A percentile compares a stretch with the other conserved stretches of the same genome.
phyloP scores from a whole-genome alignment of 306 rosid genomes.

The Cyamopsis tetragonoloba region DNA sequence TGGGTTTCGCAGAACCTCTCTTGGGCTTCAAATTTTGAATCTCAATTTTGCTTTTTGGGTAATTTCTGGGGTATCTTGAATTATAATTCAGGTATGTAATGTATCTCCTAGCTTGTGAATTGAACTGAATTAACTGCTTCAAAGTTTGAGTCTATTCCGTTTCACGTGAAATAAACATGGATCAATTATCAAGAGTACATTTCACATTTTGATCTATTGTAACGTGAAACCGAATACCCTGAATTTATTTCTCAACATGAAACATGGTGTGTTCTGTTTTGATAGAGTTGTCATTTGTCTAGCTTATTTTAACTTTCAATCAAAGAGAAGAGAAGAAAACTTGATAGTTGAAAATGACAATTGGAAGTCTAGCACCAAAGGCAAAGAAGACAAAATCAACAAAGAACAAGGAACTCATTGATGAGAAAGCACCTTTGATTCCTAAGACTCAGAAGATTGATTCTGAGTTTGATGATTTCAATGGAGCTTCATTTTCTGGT shows the following conservation, averaged over 20 bases:
- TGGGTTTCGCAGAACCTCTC: constrained; percentile 3
- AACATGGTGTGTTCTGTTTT: constrained; percentile 21
- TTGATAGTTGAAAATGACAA: constrained; percentile 45
- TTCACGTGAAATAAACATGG: no score
- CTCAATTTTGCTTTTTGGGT: not conserved
- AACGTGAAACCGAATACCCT: no score
- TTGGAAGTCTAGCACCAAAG: constrained; percentile 29
- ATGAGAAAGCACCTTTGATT: constrained; percentile 67
- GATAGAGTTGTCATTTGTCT: not conserved
- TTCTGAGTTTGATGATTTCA: constrained; percentile 53
- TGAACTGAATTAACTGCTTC: not conserved
- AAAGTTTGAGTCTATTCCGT: not conserved
- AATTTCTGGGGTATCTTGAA: not conserved
- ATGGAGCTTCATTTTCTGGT: constrained; percentile 88
- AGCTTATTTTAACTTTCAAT: not conserved
- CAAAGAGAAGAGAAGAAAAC: not conserved
- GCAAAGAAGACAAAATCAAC: constrained; percentile 41
- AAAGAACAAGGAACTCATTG: constrained; percentile 37
- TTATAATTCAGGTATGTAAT: constrained; percentile 14
- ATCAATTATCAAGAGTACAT: no score
- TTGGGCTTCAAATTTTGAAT: not conserved
- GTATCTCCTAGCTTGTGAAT: not conserved
- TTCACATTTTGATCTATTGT: no score
- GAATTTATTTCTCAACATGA: constrained; percentile 9
- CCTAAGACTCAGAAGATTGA: constrained; percentile 40